Evolutionary conservation across 352 stramenopile species (phyloP).

Genomic region (Pythium dissotocum): DNA sequence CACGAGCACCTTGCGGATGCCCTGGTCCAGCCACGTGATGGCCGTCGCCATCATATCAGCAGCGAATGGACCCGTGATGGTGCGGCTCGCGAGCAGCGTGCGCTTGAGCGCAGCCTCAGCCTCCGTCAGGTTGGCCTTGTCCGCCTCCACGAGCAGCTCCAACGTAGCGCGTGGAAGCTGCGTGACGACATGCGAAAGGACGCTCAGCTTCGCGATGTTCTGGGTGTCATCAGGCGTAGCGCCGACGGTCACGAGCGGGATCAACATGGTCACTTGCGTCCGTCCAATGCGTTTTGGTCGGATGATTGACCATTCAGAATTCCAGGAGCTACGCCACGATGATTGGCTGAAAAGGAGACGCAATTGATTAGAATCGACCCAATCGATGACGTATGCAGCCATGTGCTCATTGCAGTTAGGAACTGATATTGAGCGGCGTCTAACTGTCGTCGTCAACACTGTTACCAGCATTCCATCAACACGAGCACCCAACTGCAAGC

Average conservation of each 20-base stretch:
- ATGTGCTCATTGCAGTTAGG: slow-evolving; percentile 15
- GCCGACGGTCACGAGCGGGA: slow-evolving; percentile 28
- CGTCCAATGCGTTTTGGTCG: background rate
- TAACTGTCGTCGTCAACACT: slow-evolving; percentile 15
- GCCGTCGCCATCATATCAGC: slow-evolving; percentile 55
- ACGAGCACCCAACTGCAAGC: slow-evolving; percentile 17
- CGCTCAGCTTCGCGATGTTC: slow-evolving; percentile 45
- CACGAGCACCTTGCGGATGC: slow-evolving; percentile 56
- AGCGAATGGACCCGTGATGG: slow-evolving; percentile 64
- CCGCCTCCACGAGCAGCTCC: slow-evolving; percentile 16
- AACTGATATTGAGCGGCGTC: background rate
- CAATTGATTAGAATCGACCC: slow-evolving; percentile 19
- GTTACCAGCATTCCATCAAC: slow-evolving; percentile 10
- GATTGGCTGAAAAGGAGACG: slow-evolving; percentile 20
- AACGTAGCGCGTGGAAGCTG: slow-evolving; percentile 37
- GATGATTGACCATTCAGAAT: slow-evolving; percentile 25
- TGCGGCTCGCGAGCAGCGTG: slow-evolving; percentile 44
- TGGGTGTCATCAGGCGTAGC: slow-evolving; percentile 5
- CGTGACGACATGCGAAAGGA: slow-evolving; percentile 43
- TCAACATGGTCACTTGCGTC: slow-evolving; percentile 27
- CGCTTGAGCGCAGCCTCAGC: slow-evolving; percentile 42
- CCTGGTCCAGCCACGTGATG: slow-evolving; percentile 69
- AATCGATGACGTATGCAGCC: slow-evolving; percentile 28
- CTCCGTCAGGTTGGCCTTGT: slow-evolving; percentile 22
- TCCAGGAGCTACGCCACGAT: slow-evolving; percentile 2